A percentile compares a stretch with the other conserved stretches of the same genome.
These are phyloP conservation scores for Beauveria sp. DNA, from an alignment of 2,329 filamentous ascomycete genomes.

Conservation along the genomic window DNA sequence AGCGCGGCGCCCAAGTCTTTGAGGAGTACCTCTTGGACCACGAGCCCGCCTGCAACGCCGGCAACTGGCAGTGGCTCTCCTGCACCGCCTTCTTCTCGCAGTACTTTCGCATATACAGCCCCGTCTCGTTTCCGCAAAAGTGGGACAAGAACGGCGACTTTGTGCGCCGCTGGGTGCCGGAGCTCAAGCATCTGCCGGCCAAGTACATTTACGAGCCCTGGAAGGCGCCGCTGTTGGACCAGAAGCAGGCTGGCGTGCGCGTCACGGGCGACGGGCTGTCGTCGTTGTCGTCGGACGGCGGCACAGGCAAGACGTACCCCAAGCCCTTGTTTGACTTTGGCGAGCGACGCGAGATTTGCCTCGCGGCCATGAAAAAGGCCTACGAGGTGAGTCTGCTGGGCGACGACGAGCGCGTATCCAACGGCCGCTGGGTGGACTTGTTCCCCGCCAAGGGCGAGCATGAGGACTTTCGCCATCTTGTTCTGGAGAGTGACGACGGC, in stretches of 20 bases:
- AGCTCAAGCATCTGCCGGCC: constrained; percentile 51
- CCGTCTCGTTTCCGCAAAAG: constrained; percentile 65
- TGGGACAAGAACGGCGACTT: constrained; percentile 64
- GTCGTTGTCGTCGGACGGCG: constrained; percentile 21
- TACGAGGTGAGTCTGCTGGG: constrained; percentile 60
- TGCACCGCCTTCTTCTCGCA: constrained; percentile 70
- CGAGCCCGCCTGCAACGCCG: constrained; percentile 63
- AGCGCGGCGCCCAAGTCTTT: constrained; percentile 70
- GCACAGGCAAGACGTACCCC: constrained; percentile 47
- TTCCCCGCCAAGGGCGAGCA: constrained; percentile 37
- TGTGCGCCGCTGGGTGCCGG: constrained; percentile 59
- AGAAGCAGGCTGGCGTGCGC: constrained; percentile 59
- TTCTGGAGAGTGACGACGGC: constrained; percentile 26
- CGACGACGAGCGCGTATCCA: constrained; percentile 50
- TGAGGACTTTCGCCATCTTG: constrained; percentile 24
- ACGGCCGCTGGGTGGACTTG: constrained; percentile 48
- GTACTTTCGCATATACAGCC: constrained; percentile 64
- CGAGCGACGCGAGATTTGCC: constrained; percentile 52
- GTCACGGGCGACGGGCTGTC: constrained; percentile 47
- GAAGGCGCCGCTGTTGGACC: constrained; percentile 61
- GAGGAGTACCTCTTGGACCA: constrained; percentile 71
- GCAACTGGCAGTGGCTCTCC: constrained; percentile 73
- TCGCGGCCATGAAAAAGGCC: constrained; percentile 62
- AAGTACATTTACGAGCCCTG: constrained; percentile 77
- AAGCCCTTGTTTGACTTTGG: constrained; percentile 73